phyloP scores from a whole-genome alignment of 306 rosid genomes.

The Abrus precatorius region DNA sequence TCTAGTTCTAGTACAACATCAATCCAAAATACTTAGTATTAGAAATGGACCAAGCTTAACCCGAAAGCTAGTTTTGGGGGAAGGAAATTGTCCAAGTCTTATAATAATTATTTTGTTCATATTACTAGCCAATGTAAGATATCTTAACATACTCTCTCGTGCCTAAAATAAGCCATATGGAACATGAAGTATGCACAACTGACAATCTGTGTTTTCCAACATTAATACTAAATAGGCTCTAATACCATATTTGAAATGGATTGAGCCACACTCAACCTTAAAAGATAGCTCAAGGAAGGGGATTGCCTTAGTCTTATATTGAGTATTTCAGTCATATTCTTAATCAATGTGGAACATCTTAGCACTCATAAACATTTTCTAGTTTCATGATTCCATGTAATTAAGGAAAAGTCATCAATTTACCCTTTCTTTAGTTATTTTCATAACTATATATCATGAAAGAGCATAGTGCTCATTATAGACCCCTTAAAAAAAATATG shows the following conservation, averaged over 20 bases:
- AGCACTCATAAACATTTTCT: neutral
- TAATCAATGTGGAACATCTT: neutral
- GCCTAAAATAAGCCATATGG: neutral
- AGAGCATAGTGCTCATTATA: conserved; percentile 22
- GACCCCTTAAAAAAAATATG: conserved; percentile 17
- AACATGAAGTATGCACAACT: neutral
- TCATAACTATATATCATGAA: conserved; percentile 21
- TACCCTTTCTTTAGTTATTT: conserved; percentile 1
- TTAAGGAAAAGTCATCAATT: neutral
- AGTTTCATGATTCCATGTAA: conserved; percentile 13
- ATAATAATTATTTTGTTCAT: too few relatives aligned
- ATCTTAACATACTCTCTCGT: neutral
- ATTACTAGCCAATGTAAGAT: neutral
- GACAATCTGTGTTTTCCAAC: neutral
- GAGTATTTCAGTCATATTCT: neutral
- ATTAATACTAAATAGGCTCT: too few relatives aligned
- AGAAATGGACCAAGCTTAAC: neutral
- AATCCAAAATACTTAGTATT: neutral
- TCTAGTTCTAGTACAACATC: conserved; percentile 4
- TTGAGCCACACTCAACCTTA: neutral
- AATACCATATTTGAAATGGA: neutral
- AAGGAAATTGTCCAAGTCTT: neutral
- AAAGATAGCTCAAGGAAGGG: neutral
- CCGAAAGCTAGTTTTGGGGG: neutral
- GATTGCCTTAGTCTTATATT: neutral